Percentiles rank a stretch among this genome's conserved stretches.
Evolutionary conservation across 78 protist genomes (phyloP).

Genomic region (Protostelium mycophagum): DNA sequence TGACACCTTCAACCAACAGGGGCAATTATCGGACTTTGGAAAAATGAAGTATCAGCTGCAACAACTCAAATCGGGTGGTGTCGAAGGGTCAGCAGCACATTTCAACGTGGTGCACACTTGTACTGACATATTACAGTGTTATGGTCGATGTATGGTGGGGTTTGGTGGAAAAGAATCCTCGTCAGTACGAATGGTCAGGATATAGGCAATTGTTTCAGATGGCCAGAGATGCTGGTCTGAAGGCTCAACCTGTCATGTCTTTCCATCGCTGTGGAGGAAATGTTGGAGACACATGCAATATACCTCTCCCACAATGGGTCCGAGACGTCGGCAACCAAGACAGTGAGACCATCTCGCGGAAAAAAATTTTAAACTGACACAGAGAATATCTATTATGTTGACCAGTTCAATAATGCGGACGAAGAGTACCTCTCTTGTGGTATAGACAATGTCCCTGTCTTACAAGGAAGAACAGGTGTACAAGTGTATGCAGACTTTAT

Average conservation of each 20-base stretch:
- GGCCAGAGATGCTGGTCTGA: conserved; percentile 26
- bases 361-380: neutral
- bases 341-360: conserved; percentile 2
- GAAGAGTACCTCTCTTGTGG: conserved; percentile 81
- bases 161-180: conserved; percentile 44
- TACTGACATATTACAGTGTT: no score
- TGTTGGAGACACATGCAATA: conserved; percentile 71
- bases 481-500: conserved; percentile 76
- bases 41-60: no score
- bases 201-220: conserved; percentile 37
- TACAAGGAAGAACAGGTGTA: conserved; percentile 63
- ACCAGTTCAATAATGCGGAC: conserved; percentile 51
- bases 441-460: conserved; percentile 59
- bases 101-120: no score
- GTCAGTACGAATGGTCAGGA: conserved; percentile 61
- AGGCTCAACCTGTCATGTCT: conserved; percentile 38
- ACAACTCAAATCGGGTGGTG: no score
- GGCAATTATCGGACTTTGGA: no score
- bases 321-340: conserved; percentile 34
- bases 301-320: conserved; percentile 63
- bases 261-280: conserved; percentile 81
- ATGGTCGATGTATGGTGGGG: conserved; percentile 94
- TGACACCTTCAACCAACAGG: no score
- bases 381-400: conserved; percentile 72
- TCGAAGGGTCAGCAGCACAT: no score